Evolutionary conservation across 768 basidiomycete species (phyloP).

Genomic region (Auriscalpium microsporum): DNA sequence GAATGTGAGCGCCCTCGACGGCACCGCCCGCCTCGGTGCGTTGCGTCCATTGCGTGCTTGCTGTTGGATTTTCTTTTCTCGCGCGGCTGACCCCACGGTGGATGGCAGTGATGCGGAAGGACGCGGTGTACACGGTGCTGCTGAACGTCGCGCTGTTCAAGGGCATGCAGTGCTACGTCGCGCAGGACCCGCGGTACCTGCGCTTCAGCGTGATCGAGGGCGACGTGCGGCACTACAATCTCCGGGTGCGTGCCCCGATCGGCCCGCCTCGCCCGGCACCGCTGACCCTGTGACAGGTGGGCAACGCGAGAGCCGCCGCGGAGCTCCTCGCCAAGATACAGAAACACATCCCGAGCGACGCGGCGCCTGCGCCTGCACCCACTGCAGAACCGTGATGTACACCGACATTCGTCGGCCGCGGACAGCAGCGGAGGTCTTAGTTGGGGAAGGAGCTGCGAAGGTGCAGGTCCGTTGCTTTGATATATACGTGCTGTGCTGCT

Average conservation of each 20-base stretch:
- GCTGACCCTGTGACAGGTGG: constrained; percentile 4
- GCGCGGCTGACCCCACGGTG: constrained; percentile 1
- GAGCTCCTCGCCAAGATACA: constrained; percentile 11
- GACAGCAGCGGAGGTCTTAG: too few relatives aligned
- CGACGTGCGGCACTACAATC: constrained; percentile 59
- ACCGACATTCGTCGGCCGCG: not conserved
- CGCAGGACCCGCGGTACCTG: constrained; percentile 74
- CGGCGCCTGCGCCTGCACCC: not conserved
- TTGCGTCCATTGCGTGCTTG: constrained; percentile 27
- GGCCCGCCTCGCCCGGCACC: not conserved
- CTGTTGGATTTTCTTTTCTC: too few relatives aligned
- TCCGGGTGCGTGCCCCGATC: constrained; percentile 45
- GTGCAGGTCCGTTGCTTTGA: too few relatives aligned
- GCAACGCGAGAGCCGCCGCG: constrained; percentile 8
- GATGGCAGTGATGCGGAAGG: constrained; percentile 71
- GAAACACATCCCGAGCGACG: constrained; percentile 4
- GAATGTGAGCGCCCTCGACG: constrained; percentile 61
- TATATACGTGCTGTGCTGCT: too few relatives aligned
- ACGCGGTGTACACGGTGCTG: constrained; percentile 67
- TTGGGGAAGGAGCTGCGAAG: too few relatives aligned
- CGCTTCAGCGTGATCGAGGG: constrained; percentile 69
- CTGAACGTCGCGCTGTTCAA: constrained; percentile 70
- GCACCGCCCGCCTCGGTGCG: constrained; percentile 60
- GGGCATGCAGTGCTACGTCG: constrained; percentile 66
- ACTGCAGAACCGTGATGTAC: not conserved